Conservation (phyloP, 2,329 filamentous ascomycete species). For the Alternaria hordeiaustralica region DNA sequence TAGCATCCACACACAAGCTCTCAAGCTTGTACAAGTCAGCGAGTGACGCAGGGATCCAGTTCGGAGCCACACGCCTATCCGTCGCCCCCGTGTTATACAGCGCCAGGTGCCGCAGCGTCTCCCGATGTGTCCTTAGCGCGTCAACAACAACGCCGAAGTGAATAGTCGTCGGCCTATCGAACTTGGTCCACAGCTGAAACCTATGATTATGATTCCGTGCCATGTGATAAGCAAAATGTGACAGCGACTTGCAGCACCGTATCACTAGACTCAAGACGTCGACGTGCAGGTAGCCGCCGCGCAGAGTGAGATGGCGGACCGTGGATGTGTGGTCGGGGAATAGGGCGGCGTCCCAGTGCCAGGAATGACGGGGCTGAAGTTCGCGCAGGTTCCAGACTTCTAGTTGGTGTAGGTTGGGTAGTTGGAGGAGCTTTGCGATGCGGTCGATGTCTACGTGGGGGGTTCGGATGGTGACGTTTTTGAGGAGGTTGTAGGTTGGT, state of each 20-base stretch:
- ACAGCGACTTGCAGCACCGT: background rate
- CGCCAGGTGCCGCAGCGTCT: background rate
- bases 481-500: background rate
- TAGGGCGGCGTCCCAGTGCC: background rate
- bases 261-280: background rate
- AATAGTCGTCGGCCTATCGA: background rate
- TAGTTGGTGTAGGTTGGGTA: background rate
- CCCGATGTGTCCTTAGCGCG: background rate
- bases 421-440: background rate
- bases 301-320: background rate
- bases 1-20: background rate
- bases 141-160: background rate
- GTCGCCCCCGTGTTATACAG: background rate
- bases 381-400: background rate
- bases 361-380: fast-evolving
- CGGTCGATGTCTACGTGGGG: background rate
- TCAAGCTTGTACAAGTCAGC: background rate
- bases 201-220: background rate
- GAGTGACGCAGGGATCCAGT: background rate
- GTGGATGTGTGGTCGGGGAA: background rate
- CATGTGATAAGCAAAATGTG: background rate
- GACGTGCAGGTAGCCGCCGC: background rate
- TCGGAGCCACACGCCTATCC: background rate
- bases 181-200: background rate
- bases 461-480: background rate